phyloP scores from a whole-genome alignment of 495 filamentous ascomycete genomes.

The Penicillium mononematosum region DNA sequence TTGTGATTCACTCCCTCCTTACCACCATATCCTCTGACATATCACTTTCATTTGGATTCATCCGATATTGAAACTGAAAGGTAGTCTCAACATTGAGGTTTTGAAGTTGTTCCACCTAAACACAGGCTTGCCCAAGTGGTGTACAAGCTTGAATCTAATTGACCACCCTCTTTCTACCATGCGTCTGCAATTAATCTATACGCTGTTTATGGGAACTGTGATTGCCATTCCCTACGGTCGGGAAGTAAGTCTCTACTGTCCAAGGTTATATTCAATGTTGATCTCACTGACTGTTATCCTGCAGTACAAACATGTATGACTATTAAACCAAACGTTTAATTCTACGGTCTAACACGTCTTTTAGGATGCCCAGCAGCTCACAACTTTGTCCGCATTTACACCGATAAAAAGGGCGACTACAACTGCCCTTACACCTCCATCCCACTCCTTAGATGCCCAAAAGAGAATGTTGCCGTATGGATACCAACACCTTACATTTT shows the following conservation, averaged over 20 bases:
- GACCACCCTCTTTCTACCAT: constrained; percentile 1
- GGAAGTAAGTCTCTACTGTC: constrained; percentile 2
- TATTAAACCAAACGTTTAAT: neutral
- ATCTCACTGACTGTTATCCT: neutral
- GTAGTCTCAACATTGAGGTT: too few relatives aligned
- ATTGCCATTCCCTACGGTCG: constrained; percentile 14
- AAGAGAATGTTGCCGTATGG: constrained; percentile 10
- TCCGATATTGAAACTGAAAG: too few relatives aligned
- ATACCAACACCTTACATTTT: neutral
- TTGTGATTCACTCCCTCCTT: neutral
- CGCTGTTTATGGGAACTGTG: constrained; percentile 7
- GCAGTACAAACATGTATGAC: constrained; percentile 2
- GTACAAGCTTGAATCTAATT: neutral
- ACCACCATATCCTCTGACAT: neutral
- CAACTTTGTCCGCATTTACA: constrained; percentile 10
- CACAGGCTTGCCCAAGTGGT: neutral
- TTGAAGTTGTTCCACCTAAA: neutral
- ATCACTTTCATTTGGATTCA: too few relatives aligned
- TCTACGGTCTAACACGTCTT: neutral
- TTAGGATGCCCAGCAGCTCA: constrained; percentile 3
- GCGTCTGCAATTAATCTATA: constrained; percentile 9
- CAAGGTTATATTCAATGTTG: neutral
- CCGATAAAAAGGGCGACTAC: constrained; percentile 14
- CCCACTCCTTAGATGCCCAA: constrained; percentile 4
- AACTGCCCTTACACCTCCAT: constrained; percentile 3